phyloP scores from a whole-genome alignment of 129 eudicot species.

The Flaveria ramosissima region DNA sequence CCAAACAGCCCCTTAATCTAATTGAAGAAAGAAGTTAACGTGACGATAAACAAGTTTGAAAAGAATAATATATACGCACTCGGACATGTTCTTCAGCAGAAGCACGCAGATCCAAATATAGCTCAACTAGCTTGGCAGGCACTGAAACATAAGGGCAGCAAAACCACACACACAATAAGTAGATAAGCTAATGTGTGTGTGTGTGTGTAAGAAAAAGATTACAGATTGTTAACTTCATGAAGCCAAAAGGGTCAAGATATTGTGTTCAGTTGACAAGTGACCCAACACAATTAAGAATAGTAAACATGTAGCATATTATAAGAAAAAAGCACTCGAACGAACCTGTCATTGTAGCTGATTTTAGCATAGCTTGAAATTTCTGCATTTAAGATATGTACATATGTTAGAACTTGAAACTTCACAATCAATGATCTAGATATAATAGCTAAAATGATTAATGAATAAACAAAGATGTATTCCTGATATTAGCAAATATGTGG shows the following conservation, averaged over 20 bases:
- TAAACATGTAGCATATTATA: neutral
- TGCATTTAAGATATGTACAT: slow-evolving; percentile 45
- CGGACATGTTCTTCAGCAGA: slow-evolving; percentile 74
- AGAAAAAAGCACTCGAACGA: slow-evolving; percentile 16
- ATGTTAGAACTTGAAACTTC: slow-evolving; percentile 26
- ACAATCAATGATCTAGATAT: slow-evolving; percentile 10
- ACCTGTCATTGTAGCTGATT: slow-evolving; percentile 77
- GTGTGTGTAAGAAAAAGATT: neutral
- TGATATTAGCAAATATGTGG: neutral
- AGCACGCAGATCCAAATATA: slow-evolving; percentile 78
- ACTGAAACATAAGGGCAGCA: slow-evolving; percentile 42
- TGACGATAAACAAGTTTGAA: neutral
- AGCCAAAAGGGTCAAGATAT: neutral
- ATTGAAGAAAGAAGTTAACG: neutral
- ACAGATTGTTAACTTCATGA: neutral
- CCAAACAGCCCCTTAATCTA: no score
- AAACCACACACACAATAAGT: slow-evolving; percentile 17
- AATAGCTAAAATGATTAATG: slow-evolving; percentile 13
- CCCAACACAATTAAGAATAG: slow-evolving; percentile 14
- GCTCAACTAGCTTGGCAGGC: slow-evolving; percentile 71
- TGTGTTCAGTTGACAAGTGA: slow-evolving; percentile 15
- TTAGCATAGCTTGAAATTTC: slow-evolving; percentile 68
- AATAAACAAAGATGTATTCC: neutral
- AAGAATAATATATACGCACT: slow-evolving; percentile 41
- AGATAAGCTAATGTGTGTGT: neutral